phyloP scores from a whole-genome alignment of 2,329 filamentous ascomycete species.

The Ophiostoma himal-ulmi region DNA sequence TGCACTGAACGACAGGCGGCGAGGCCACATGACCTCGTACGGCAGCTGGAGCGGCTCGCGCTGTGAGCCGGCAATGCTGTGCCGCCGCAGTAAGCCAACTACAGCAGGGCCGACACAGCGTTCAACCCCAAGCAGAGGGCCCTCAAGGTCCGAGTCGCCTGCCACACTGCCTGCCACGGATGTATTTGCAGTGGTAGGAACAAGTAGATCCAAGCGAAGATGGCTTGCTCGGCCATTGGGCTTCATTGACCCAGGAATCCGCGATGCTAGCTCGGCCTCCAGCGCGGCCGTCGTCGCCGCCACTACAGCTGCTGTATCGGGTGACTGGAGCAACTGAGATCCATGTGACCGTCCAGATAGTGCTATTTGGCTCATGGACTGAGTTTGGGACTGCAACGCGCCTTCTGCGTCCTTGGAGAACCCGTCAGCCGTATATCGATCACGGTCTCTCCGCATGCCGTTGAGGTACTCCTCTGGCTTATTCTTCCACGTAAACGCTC shows the following conservation, averaged over 20 bases:
- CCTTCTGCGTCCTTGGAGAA: neutral
- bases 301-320: conserved; percentile 20
- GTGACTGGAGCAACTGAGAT: neutral
- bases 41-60: neutral
- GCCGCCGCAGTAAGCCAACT: conserved; percentile 54
- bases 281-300: conserved; percentile 18
- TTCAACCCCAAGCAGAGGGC: conserved; percentile 46
- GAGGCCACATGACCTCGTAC: conserved; percentile 49
- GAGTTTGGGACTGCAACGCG: neutral
- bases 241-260: conserved; percentile 3
- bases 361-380: neutral
- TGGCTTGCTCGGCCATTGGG: conserved; percentile 34
- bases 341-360: neutral
- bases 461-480: conserved; percentile 55
- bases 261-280: conserved; percentile 13
- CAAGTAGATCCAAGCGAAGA: conserved; percentile 39
- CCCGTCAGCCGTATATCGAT: neutral
- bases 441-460: conserved; percentile 32
- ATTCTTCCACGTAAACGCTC: conserved; percentile 58
- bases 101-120: conserved; percentile 35
- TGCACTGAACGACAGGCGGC: conserved; percentile 67
- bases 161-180: conserved; percentile 56
- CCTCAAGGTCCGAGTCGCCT: conserved; percentile 43
- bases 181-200: conserved; percentile 39
- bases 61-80: conserved; percentile 45